Conservation (phyloP, 345 rosid species). For the Corymbia maculata region DNA sequence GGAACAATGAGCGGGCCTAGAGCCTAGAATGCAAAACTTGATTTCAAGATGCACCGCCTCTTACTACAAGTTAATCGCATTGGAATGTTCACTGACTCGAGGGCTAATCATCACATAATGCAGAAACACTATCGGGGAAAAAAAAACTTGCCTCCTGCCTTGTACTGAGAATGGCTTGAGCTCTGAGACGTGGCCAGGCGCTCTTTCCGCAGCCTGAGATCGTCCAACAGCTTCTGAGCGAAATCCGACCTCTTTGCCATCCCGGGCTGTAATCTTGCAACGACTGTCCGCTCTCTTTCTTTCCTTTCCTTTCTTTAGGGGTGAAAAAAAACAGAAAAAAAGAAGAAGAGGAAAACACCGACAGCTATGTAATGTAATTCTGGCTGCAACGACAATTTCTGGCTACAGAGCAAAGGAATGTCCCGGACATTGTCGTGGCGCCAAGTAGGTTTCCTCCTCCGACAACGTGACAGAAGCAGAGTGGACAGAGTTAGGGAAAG, state of each 20-base stretch:
- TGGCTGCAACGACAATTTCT: background rate
- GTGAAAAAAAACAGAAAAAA: background rate
- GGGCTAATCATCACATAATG: background rate
- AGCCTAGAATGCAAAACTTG: background rate
- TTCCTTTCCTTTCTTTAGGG: background rate
- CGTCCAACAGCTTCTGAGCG: conserved; percentile 89
- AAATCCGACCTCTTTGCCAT: conserved; percentile 88
- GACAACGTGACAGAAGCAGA: background rate
- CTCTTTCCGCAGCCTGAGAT: conserved; percentile 75
- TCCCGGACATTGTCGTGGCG: background rate
- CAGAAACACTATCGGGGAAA: background rate
- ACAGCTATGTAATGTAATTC: background rate
- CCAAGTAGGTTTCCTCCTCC: background rate
- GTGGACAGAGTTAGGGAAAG: conserved; percentile 1
- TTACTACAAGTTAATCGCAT: background rate
- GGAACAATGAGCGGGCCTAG: background rate
- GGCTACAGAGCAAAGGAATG: background rate
- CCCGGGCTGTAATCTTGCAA: background rate
- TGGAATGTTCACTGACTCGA: background rate
- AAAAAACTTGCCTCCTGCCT: conserved; percentile 24
- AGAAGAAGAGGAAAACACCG: background rate
- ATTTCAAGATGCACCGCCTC: background rate
- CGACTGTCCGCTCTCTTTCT: background rate
- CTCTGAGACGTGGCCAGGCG: conserved; percentile 48
- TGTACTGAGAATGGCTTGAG: conserved; percentile 18